Evolutionary conservation across 805 yeast genomes (phyloP).

Genomic region (Nakazawaea siamensis): DNA sequence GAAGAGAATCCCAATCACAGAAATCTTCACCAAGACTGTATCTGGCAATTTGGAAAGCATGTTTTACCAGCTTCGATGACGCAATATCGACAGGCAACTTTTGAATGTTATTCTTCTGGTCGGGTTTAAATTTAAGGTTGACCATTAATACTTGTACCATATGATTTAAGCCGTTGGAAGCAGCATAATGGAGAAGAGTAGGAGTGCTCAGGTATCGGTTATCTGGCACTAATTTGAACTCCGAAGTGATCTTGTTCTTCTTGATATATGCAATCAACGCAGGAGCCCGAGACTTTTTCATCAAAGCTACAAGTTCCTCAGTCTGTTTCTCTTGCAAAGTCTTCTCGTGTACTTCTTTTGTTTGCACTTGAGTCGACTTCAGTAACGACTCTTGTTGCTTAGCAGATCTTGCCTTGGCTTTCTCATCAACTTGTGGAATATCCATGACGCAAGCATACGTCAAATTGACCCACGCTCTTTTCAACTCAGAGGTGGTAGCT

Average conservation of each 20-base stretch:
- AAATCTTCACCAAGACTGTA: slow-evolving; percentile 55
- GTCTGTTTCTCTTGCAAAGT: slow-evolving; percentile 42
- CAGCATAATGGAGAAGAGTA: slow-evolving; percentile 71
- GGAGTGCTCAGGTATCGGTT: slow-evolving; percentile 49
- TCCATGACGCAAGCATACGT: slow-evolving; percentile 48
- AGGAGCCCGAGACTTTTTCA: slow-evolving; percentile 75
- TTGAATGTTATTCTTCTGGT: slow-evolving; percentile 40
- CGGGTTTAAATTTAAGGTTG: slow-evolving; percentile 66
- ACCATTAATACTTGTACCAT: slow-evolving; percentile 58
- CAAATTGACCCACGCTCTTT: slow-evolving; percentile 76
- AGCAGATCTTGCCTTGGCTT: slow-evolving; percentile 18
- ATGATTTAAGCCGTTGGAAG: slow-evolving; percentile 57
- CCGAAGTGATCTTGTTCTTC: slow-evolving; percentile 44
- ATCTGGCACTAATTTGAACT: slow-evolving; percentile 50
- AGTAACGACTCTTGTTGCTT: slow-evolving; percentile 23
- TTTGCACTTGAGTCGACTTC: slow-evolving; percentile 16
- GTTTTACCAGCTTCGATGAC: slow-evolving; percentile 32
- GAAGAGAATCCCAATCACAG: slow-evolving; percentile 64
- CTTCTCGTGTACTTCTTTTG: slow-evolving; percentile 13
- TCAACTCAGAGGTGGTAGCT: slow-evolving; percentile 76
- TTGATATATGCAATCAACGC: slow-evolving; percentile 54
- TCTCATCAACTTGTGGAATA: slow-evolving; percentile 40
- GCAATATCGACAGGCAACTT: slow-evolving; percentile 67
- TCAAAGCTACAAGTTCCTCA: slow-evolving; percentile 43
- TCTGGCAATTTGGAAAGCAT: slow-evolving; percentile 64